Evolutionary conservation across 495 filamentous ascomycete species (phyloP), one percentile per base, ranked within the genome.

Genomic region (Penicillium dipodomyicola): DNA sequence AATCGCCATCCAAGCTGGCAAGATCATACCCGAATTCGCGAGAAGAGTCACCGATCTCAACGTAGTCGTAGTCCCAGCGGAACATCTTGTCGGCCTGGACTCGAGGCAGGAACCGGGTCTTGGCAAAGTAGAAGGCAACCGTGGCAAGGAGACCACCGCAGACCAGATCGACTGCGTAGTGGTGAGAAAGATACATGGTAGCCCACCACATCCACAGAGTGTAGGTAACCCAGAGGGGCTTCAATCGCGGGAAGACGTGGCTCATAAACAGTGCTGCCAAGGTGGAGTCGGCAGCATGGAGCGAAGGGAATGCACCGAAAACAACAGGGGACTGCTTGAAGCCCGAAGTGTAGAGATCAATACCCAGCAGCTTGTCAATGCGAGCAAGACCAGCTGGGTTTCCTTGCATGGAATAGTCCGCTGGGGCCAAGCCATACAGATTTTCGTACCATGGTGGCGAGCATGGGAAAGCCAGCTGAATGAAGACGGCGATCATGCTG

Each of bases 371-470:
- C 73, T 87, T 79, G 75, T 96, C 93, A 55, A 96, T 87, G n/a
- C 90, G 83, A 61, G 87, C 88, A 65, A 96, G 78, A 41, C 93
- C 92, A 23, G 92, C 92, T 0, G 93, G 89, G 55, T 89, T 89
- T 29, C 92, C 92, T 46, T 81, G 76, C 78, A 97, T 93, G 7
- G 86, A 87, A 77, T 97, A 97, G 61, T 96, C 90, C 29, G 92
- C 93, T 2, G 93, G 92, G 35, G 87, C 86, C 46, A 96, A 79
- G 5, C 92, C 92, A 65, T 96, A 90, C 25, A 87, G 75, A 65
- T 92, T 91, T 78, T 96, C 92, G 67, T 96, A 97, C 92, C 89
- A 97, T 22, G 92, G 92, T 37, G 92, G 89, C 12, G 92, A 93
- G 77, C 93, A 96, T 3, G 92, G 92, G 74, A 96, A 93, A 41